Evolutionary conservation across 1,284 basidiomycete genomes (phyloP).

Genomic region (Cryptococcus hybrid): DNA sequence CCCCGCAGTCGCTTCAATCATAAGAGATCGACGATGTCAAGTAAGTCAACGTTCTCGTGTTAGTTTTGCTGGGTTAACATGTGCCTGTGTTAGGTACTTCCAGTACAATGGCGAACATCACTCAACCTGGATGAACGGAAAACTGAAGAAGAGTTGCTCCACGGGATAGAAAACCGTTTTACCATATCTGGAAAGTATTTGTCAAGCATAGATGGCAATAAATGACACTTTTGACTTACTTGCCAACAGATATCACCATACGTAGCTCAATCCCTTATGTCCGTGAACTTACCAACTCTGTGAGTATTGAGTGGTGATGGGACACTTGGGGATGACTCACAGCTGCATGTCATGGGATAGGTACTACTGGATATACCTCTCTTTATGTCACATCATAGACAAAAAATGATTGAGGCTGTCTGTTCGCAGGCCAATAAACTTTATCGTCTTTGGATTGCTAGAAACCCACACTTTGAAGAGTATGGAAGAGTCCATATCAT

Average conservation of each 20-base stretch:
- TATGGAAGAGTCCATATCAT: constrained; percentile 51
- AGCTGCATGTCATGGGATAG: constrained; percentile 15
- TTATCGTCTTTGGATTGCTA: constrained; percentile 57
- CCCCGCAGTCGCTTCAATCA: constrained; percentile 52
- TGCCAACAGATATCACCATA: constrained; percentile 51
- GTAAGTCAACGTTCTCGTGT: constrained; percentile 3
- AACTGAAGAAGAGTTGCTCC: constrained; percentile 50
- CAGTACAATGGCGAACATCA: constrained; percentile 57
- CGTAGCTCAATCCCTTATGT: constrained; percentile 54
- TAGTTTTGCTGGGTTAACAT: not conserved
- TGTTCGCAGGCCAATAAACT: constrained; percentile 51
- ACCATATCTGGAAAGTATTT: constrained; percentile 48
- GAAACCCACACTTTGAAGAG: constrained; percentile 55
- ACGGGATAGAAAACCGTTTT: constrained; percentile 54
- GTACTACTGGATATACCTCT: constrained; percentile 55
- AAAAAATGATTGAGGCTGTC: constrained; percentile 56
- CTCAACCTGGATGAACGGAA: constrained; percentile 52
- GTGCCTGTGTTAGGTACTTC: constrained; percentile 50
- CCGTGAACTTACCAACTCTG: constrained; percentile 54
- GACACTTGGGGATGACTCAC: not conserved
- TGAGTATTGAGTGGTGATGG: constrained; percentile 7
- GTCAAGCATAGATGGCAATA: too few relatives aligned
- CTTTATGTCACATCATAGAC: constrained; percentile 54
- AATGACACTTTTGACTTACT: not conserved
- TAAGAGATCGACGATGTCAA: constrained; percentile 52